These are phyloP conservation scores for Fragilaria crotonensis DNA, from an alignment of 108 stramenopile genomes.

Conservation along the genomic window DNA sequence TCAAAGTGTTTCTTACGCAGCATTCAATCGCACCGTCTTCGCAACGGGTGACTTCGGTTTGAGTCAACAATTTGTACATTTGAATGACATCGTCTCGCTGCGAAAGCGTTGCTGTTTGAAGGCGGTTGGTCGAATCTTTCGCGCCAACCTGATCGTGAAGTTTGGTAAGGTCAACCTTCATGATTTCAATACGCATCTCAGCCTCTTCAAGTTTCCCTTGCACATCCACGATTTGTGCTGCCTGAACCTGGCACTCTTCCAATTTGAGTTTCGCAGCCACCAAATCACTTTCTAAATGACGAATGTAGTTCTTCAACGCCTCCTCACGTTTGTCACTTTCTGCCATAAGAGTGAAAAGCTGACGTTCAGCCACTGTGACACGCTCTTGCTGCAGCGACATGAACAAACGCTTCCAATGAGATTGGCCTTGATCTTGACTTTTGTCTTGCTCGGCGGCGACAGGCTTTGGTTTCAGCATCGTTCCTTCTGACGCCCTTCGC, in stretches of 20 bases:
- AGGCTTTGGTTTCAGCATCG: background rate
- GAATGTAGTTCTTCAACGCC: slow-evolving; percentile 2
- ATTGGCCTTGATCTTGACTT: background rate
- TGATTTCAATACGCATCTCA: background rate
- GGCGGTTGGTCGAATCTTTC: background rate
- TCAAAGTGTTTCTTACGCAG: background rate
- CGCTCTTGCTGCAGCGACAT: slow-evolving; percentile 3
- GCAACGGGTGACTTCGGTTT: background rate
- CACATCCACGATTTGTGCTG: background rate
- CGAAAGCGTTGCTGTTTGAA: background rate
- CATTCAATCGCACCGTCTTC: background rate
- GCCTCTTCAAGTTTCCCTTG: background rate
- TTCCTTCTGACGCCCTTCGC: background rate
- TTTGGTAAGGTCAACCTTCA: background rate
- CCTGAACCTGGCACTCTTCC: background rate
- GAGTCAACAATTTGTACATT: background rate
- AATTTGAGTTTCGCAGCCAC: background rate
- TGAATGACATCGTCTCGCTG: background rate
- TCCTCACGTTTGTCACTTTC: slow-evolving; percentile 5
- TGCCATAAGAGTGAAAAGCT: background rate
- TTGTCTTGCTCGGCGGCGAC: background rate
- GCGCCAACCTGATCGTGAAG: background rate
- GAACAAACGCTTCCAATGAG: slow-evolving; percentile 2
- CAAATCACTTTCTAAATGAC: background rate
- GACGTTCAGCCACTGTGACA: slow-evolving; percentile 7